Evolutionary conservation across 2,329 filamentous ascomycete species (phyloP), one percentile per base, ranked within the genome.

Genomic region (Ploettnerulaceae sp.): DNA sequence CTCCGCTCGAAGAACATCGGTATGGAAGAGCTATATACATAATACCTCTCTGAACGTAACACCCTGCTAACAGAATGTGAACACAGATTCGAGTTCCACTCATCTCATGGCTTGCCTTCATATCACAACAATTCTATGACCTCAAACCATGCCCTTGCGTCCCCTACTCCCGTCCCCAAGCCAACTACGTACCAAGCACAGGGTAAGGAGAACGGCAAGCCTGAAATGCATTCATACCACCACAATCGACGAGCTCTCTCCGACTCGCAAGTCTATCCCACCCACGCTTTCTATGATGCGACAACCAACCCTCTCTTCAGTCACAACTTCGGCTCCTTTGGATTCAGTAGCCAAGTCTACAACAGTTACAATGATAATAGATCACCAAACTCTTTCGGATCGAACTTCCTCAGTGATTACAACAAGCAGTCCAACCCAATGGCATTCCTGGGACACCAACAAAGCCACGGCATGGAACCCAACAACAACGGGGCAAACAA

Each of bases 1-100:
- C 54, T 37, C 57, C 61, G 8, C 51, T 64, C 21, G 61, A 64
- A 42, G 60, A 64, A 21, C 58, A 59, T 38, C 44, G 52, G 50
- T 62, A 54, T 42, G 53, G 47, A 12, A 12, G 38, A 24, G 20
- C 28, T 9, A 2, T n/a, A n/a, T n/a, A n/a, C n/a, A n/a, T n/a
- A n/a, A n/a, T n/a, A 12, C n/a, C 17, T 36, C 22, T 11, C n/a
- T 4, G 14, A 8, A 11, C 32, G 11, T n/a, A 34, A 12, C 21
- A 21, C 28, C 9, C 29, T 45, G 31, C 45, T 41, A 29, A 42
- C 32, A 24, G 38, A 31, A 14, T 11, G 43, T 18, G 5, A 25
- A 21, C 17, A 32, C 35, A 59, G 56, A 28, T 60, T 61, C 36
- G 60, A 62, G 21, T 58, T 61, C 34, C 39, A 51, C 8, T 5